These are phyloP conservation scores for Lachnum nothofagi DNA, from an alignment of 2,329 filamentous ascomycete genomes.

Conservation along the genomic window DNA sequence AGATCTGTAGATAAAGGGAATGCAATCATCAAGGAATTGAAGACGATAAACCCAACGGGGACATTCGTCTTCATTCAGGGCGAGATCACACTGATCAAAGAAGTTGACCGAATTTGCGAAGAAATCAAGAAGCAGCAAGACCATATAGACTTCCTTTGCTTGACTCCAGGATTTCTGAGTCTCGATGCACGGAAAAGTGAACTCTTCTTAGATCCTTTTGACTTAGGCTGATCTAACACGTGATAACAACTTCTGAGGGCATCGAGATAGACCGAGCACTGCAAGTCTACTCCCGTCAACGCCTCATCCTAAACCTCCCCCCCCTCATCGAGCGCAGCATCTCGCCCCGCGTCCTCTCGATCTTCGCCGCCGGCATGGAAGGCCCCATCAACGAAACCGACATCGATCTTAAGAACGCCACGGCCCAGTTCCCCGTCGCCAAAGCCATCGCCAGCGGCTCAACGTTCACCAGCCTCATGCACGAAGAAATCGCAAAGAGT, in stretches of 20 bases:
- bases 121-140: conserved; percentile 45
- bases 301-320: conserved; percentile 51
- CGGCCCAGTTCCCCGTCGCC: conserved; percentile 26
- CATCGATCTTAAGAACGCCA: conserved; percentile 34
- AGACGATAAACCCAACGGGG: conserved; percentile 38
- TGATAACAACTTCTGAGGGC: conserved; percentile 45
- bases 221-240: neutral
- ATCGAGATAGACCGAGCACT: conserved; percentile 46
- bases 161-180: conserved; percentile 43
- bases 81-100: conserved; percentile 42
- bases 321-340: conserved; percentile 45
- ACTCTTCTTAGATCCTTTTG: neutral
- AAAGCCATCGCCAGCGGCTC: conserved; percentile 41
- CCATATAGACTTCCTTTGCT: conserved; percentile 49
- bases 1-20: conserved; percentile 37
- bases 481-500: conserved; percentile 41
- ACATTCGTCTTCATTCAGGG: conserved; percentile 39
- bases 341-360: conserved; percentile 47
- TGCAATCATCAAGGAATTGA: conserved; percentile 38
- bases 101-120: conserved; percentile 43
- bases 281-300: conserved; percentile 50
- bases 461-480: conserved; percentile 43
- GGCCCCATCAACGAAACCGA: conserved; percentile 42
- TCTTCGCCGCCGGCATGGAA: conserved; percentile 48
- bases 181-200: conserved; percentile 8